These are phyloP conservation scores for Pittosporum tobira DNA, from an alignment of 129 eudicot genomes.

Conservation along the genomic window DNA sequence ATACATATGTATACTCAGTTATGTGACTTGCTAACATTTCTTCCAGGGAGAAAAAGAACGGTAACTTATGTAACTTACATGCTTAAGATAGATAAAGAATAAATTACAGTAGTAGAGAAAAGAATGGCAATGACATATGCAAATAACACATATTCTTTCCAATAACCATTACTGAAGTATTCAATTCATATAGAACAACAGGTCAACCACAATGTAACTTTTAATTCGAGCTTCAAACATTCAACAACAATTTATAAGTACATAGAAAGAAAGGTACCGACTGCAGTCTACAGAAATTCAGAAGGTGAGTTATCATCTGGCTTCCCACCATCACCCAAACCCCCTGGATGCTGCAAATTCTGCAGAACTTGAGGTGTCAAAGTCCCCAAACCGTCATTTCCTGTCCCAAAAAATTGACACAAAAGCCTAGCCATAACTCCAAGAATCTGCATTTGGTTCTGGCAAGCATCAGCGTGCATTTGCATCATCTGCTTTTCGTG, in stretches of 20 bases:
- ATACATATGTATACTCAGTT: too few species aligned
- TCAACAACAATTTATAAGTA: conserved; percentile 5
- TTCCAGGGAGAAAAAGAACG: too few species aligned
- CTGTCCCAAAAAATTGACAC: conserved; percentile 76
- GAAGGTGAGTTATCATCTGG: conserved; percentile 66
- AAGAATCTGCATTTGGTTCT: conserved; percentile 75
- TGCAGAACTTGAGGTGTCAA: conserved; percentile 57
- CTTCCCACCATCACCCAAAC: conserved; percentile 57
- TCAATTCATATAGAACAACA: not conserved
- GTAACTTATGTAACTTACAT: too few species aligned
- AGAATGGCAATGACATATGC: not conserved
- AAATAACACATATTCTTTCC: not conserved
- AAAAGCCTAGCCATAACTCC: conserved; percentile 58
- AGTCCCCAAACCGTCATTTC: conserved; percentile 61
- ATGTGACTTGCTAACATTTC: too few species aligned
- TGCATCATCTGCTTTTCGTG: conserved; percentile 96
- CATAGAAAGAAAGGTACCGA: conserved; percentile 4
- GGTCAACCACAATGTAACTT: not conserved
- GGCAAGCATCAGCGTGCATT: conserved; percentile 74
- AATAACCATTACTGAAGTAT: not conserved
- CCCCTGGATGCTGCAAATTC: conserved; percentile 79
- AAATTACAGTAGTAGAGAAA: too few species aligned
- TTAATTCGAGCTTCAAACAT: conserved; percentile 1
- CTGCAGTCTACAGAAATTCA: conserved; percentile 54
- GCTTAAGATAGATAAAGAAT: too few species aligned